These are phyloP conservation scores for Asparagopsis taxiformis DNA, from an alignment of 31 red algal genomes.

Conservation along the genomic window DNA sequence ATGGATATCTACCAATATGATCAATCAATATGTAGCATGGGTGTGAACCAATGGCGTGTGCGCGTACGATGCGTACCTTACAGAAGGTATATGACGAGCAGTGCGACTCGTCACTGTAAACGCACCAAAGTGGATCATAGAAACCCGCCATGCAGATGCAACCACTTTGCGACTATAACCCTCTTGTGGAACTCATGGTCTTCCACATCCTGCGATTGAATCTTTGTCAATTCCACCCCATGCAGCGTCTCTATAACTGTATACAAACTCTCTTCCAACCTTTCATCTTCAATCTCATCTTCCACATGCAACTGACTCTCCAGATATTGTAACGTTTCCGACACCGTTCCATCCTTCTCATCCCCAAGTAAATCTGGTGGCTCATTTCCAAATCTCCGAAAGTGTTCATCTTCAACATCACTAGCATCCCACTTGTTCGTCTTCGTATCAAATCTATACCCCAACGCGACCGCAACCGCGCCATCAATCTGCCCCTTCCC, in stretches of 20 bases:
- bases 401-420: constrained; percentile 21
- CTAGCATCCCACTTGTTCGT: constrained; percentile 23
- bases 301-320: no score
- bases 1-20: no score
- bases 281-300: constrained; percentile 7
- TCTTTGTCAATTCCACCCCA: constrained; percentile 21
- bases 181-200: constrained; percentile 17
- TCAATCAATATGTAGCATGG: no score
- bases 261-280: background rate
- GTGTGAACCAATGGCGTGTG: no score
- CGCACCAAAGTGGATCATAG: no score
- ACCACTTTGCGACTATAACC: constrained; percentile 24
- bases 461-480: constrained; percentile 30
- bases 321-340: constrained; percentile 1
- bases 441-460: constrained; percentile 26
- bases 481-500: constrained; percentile 18
- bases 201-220: constrained; percentile 8
- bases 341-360: constrained; percentile 6
- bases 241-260: constrained; percentile 30
- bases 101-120: no score
- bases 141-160: constrained; percentile 23
- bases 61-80: no score
- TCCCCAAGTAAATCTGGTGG: constrained; percentile 53
- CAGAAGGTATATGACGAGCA: no score
- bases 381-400: constrained; percentile 26